Evolutionary conservation across 2,329 filamentous ascomycete genomes (phyloP).

Genomic region (Trichoderma cornu-damae): DNA sequence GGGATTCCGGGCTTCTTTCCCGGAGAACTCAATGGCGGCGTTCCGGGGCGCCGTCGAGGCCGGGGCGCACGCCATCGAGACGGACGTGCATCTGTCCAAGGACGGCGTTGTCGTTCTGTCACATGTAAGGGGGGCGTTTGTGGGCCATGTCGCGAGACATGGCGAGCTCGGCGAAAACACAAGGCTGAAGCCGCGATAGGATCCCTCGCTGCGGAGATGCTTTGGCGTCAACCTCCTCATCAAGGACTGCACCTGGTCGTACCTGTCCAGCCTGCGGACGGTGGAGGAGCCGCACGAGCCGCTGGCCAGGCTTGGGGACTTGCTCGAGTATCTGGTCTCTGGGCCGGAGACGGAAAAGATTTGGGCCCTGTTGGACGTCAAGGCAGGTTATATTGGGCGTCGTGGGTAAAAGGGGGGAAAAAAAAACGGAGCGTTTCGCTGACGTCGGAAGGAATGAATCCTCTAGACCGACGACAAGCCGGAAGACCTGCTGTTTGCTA

Average conservation of each 20-base stretch:
- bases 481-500: constrained; percentile 62
- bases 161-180: too few species aligned
- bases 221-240: constrained; percentile 71
- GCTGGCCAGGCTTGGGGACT: constrained; percentile 69
- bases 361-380: constrained; percentile 86
- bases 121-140: too few species aligned
- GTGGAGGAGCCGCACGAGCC: constrained; percentile 60
- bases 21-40: constrained; percentile 81
- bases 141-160: too few species aligned
- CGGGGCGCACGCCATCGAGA: constrained; percentile 79
- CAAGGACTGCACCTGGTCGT: constrained; percentile 69
- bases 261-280: constrained; percentile 65
- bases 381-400: constrained; percentile 59
- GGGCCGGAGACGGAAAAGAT: constrained; percentile 53
- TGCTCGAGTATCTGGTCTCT: constrained; percentile 65
- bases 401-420: background rate
- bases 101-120: constrained; percentile 83
- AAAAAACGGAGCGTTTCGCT: background rate
- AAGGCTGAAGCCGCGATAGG: too few species aligned
- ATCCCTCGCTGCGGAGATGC: constrained; percentile 71
- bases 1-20: constrained; percentile 69
- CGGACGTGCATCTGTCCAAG: constrained; percentile 75
- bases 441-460: too few species aligned
- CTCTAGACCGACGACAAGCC: constrained; percentile 62
- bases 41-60: constrained; percentile 69